Evolutionary conservation across 2,329 filamentous ascomycete genomes (phyloP).

Genomic region (Didymella pomorum): DNA sequence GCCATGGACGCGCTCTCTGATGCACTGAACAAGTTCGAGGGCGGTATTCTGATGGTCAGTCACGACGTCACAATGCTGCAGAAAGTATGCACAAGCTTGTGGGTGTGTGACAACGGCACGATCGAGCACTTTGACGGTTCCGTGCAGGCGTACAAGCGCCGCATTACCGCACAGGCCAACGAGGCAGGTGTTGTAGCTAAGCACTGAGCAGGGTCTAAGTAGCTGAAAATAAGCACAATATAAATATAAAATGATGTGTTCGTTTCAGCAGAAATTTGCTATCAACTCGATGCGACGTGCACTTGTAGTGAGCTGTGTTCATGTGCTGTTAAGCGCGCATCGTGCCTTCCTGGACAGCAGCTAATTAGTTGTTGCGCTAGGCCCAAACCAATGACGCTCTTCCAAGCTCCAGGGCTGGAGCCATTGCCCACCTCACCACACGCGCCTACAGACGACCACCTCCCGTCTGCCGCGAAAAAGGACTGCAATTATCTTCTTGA

Average conservation of each 20-base stretch:
- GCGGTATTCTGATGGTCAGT: constrained; percentile 96
- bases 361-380: constrained; percentile 32
- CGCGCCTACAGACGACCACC: constrained; percentile 25
- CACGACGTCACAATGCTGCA: constrained; percentile 99
- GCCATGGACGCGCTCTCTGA: constrained; percentile 95
- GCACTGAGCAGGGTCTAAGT: constrained; percentile 42
- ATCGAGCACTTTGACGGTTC: constrained; percentile 97
- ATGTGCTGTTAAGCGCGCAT: constrained; percentile 20
- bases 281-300: neutral
- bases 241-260: neutral
- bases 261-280: neutral
- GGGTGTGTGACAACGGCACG: constrained; percentile 94
- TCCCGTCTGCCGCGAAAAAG: constrained; percentile 15
- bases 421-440: constrained; percentile 28
- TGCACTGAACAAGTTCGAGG: constrained; percentile 85
- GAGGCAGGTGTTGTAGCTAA: constrained; percentile 81
- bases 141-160: constrained; percentile 97
- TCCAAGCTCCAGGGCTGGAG: constrained; percentile 16
- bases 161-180: constrained; percentile 88
- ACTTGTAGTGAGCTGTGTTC: neutral
- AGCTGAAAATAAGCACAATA: neutral
- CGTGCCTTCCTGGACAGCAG: constrained; percentile 17
- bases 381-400: constrained; percentile 27
- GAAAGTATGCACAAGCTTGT: constrained; percentile 91
- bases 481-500: constrained; percentile 25